A percentile compares a stretch with the other conserved stretches of the same genome.
Conservation (phyloP, 1,284 basidiomycete species). For the Tilletia walkeri region DNA sequence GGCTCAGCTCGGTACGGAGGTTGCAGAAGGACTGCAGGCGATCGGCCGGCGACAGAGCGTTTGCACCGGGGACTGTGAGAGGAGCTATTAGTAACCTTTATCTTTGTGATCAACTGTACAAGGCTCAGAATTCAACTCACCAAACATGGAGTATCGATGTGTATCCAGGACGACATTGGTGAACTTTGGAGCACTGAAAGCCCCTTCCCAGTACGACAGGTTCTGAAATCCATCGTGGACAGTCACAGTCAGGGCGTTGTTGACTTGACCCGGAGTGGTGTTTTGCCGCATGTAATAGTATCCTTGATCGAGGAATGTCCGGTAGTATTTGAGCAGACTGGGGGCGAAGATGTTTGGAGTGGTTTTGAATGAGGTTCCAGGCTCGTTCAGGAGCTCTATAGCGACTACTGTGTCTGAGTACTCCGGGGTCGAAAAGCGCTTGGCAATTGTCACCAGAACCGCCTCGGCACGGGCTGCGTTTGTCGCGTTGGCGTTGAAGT, state of each 20-base stretch:
- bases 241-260: constrained; percentile 56
- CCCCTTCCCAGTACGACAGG: constrained; percentile 68
- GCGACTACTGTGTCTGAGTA: constrained; percentile 42
- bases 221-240: constrained; percentile 84
- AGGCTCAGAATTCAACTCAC: constrained; percentile 6
- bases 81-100: not conserved
- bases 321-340: not conserved
- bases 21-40: constrained; percentile 46
- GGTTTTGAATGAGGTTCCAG: constrained; percentile 17
- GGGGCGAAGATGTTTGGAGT: not conserved
- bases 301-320: not conserved
- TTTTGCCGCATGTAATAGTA: constrained; percentile 42
- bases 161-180: constrained; percentile 72
- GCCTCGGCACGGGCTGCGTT: constrained; percentile 71
- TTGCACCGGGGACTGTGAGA: constrained; percentile 16
- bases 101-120: too few species aligned
- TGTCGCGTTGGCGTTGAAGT: constrained; percentile 67
- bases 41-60: constrained; percentile 30
- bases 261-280: constrained; percentile 36
- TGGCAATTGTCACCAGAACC: constrained; percentile 64
- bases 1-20: constrained; percentile 35
- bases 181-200: constrained; percentile 63
- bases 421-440: constrained; percentile 36
- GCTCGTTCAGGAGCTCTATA: constrained; percentile 51
- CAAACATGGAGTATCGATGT: constrained; percentile 54